These are phyloP conservation scores for Fusarium sulawesiense DNA, from an alignment of 2,329 filamentous ascomycete genomes.

Conservation along the genomic window DNA sequence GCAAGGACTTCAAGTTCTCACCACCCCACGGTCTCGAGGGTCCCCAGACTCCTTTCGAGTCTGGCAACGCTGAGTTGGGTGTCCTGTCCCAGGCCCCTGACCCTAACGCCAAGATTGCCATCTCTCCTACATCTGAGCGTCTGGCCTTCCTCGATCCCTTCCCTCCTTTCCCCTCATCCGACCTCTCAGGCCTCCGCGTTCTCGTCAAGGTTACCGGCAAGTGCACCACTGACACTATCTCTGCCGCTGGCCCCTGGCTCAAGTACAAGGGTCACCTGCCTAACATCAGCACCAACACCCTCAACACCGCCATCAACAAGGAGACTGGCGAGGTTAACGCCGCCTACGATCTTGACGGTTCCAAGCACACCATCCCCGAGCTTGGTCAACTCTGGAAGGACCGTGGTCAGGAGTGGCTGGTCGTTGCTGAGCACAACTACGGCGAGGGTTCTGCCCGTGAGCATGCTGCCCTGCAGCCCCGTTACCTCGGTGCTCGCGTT, in stretches of 20 bases:
- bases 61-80: conserved; percentile 79
- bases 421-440: conserved; percentile 98
- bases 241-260: conserved; percentile 92
- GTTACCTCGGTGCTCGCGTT: conserved; percentile 87
- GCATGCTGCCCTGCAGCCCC: conserved; percentile 88
- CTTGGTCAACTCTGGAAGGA: conserved; percentile 86
- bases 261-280: conserved; percentile 99
- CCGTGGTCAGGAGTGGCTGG: conserved; percentile 82
- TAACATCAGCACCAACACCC: conserved; percentile 97
- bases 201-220: conserved; percentile 97
- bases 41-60: conserved; percentile 74
- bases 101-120: conserved; percentile 75
- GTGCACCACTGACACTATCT: conserved; percentile 98
- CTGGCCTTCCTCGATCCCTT: conserved; percentile 94
- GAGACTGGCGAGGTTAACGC: conserved; percentile 93
- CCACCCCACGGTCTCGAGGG: conserved; percentile 78
- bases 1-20: conserved; percentile 85
- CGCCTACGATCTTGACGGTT: conserved; percentile 87
- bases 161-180: conserved; percentile 78
- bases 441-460: conserved; percentile 90
- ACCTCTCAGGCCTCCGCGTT: conserved; percentile 82
- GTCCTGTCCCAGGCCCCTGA: conserved; percentile 80
- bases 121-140: conserved; percentile 88
- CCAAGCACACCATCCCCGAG: conserved; percentile 82
- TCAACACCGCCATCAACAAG: conserved; percentile 93